These are phyloP conservation scores for Solioccasus polychromus DNA, from an alignment of 768 basidiomycete genomes.

Conservation along the genomic window DNA sequence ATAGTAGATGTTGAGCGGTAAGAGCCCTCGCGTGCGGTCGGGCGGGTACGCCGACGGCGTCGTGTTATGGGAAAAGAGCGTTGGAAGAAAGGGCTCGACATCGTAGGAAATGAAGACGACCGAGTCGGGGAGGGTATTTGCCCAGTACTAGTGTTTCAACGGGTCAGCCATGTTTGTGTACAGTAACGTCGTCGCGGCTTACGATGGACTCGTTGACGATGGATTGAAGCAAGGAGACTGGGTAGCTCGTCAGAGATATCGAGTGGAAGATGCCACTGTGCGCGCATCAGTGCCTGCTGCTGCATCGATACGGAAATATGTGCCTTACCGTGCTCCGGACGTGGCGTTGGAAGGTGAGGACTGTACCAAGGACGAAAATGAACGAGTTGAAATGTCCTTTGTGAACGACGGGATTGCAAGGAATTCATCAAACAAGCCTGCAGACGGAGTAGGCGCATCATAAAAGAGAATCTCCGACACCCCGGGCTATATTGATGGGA, in stretches of 20 bases:
- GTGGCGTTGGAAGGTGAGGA: not conserved
- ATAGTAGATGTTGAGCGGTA: constrained; percentile 47
- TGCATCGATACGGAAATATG: not conserved
- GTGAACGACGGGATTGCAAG: constrained; percentile 10
- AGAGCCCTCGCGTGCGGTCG: constrained; percentile 30
- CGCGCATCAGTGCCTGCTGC: not conserved
- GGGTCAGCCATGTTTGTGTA: too few relatives aligned
- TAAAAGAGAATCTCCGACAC: constrained; percentile 48
- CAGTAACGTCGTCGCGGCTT: too few relatives aligned
- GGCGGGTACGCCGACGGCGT: constrained; percentile 46
- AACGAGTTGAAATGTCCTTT: constrained; percentile 6
- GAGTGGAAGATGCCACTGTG: constrained; percentile 7
- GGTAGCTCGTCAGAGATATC: constrained; percentile 5
- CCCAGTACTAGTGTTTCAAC: constrained; percentile 24
- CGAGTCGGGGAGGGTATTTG: not conserved
- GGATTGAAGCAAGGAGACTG: constrained; percentile 13
- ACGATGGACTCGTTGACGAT: constrained; percentile 17
- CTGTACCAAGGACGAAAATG: constrained; percentile 16
- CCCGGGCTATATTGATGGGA: constrained; percentile 6
- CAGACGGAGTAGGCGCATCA: constrained; percentile 37
- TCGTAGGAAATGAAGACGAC: constrained; percentile 11
- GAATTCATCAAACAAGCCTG: constrained; percentile 27
- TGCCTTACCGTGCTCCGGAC: constrained; percentile 1
- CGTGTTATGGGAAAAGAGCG: constrained; percentile 36
- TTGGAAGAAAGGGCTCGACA: constrained; percentile 52